phyloP scores from a whole-genome alignment of 352 stramenopile species.

The Globisporangium spiculum region DNA sequence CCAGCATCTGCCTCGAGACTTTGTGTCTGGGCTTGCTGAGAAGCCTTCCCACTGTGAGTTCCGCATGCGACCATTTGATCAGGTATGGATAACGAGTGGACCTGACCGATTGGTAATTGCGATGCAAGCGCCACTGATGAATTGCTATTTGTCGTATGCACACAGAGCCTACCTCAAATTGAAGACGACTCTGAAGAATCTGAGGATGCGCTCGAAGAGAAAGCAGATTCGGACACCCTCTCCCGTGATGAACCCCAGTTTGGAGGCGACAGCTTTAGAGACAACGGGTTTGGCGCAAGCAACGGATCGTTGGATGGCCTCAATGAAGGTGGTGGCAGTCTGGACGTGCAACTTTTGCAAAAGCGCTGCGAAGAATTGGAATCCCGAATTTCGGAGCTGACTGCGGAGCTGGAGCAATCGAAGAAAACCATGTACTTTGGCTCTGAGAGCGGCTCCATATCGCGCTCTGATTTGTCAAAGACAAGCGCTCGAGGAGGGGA shows the following conservation, averaged over 20 bases:
- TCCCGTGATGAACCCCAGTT: slow-evolving; percentile 17
- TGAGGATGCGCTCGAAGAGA: slow-evolving; percentile 31
- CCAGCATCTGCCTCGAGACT: slow-evolving; percentile 80
- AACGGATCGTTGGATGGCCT: slow-evolving; percentile 19
- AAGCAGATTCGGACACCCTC: slow-evolving; percentile 14
- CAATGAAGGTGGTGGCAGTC: slow-evolving; percentile 21
- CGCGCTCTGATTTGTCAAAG: slow-evolving; percentile 68
- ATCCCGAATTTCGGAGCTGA: slow-evolving; percentile 55
- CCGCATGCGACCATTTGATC: slow-evolving; percentile 84
- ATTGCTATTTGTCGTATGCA: not conserved
- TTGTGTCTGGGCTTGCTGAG: slow-evolving; percentile 76
- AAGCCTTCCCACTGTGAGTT: slow-evolving; percentile 89
- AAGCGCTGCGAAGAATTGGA: slow-evolving; percentile 75
- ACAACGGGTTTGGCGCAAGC: slow-evolving; percentile 26
- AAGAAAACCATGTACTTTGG: slow-evolving; percentile 77
- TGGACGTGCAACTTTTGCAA: slow-evolving; percentile 53
- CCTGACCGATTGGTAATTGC: not conserved
- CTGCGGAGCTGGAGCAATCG: slow-evolving; percentile 59
- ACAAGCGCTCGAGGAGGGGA: slow-evolving; percentile 57
- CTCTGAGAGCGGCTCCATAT: slow-evolving; percentile 65
- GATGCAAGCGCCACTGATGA: not conserved
- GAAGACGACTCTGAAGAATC: slow-evolving; percentile 34
- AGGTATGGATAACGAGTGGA: slow-evolving; percentile 18
- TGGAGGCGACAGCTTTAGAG: slow-evolving; percentile 10
- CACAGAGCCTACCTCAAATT: slow-evolving; percentile 63